Base-by-base conservation (phyloP, 257 asterid genomes). In the Thymus quinquecostatus region DNA sequence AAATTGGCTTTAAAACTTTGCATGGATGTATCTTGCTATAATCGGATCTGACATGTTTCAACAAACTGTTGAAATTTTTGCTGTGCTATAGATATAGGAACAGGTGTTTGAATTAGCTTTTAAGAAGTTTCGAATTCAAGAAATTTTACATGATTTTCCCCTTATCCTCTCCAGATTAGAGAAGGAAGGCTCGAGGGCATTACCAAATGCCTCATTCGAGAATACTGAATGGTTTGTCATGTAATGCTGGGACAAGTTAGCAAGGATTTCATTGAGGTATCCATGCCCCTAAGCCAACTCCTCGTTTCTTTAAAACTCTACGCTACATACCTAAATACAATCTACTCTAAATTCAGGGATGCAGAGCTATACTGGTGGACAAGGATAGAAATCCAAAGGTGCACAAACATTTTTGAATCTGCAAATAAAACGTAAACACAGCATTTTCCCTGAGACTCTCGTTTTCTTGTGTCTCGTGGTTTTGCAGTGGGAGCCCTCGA, bases 151-250 rank as follows among this genome's bases (percentile, higher is more conserved):
- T 13, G 29, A 38, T 51, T 54, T 36, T 61, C 75, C 30, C 40
- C 68, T n/a, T 61, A 21, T 38, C 6, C 7, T 65, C 10, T 77
- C 57, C 87, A 91, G 97, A 88, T 91, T 75, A 86, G 97, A 75
- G 89, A 86, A 83, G 97, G 97, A 41, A 83, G 97, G 83, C 95
- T 89, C 55, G 87, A 89, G 70, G 97, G 96, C 57, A 64, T 91
- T 12, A 90, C 91, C 11, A 87, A 86, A 81, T 91, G 97, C 88
- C 91, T 91, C 7, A 68, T 78, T 12, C 87, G 90, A 36, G 97
- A 91, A 75, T 91, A 75, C 83, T 83, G 97, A 83, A 91, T 88
- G 87, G 89, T 83, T 81, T 86, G 86, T 67, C 87, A 86, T 74
- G 95, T 86, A 44, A 50, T 83, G 85, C 78, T 64, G 3, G 95